Percentiles rank a stretch among this genome's conserved stretches.
Evolutionary conservation across 306 rosid genomes (phyloP).

Genomic region (Cicer chorassanicum): DNA sequence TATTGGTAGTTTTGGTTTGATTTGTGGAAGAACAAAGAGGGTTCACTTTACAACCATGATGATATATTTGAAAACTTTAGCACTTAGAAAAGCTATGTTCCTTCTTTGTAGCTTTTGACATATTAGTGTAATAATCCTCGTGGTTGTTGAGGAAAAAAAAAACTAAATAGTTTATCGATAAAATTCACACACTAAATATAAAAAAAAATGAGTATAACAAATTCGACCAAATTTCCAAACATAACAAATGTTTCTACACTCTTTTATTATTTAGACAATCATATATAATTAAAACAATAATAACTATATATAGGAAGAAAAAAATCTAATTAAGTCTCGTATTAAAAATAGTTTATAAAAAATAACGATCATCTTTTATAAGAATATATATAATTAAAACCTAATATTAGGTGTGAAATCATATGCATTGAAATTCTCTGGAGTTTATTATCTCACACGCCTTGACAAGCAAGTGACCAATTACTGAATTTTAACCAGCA

Average conservation of each 20-base stretch:
- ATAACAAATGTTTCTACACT: too few relatives aligned
- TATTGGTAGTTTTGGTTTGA: constrained; percentile 49
- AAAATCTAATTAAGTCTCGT: too few relatives aligned
- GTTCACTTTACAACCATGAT: constrained; percentile 43
- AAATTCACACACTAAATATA: too few relatives aligned
- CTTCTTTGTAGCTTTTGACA: constrained; percentile 55
- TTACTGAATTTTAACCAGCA: constrained; percentile 38
- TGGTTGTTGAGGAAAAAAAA: constrained; percentile 50
- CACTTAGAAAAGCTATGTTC: constrained; percentile 46
- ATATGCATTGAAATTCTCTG: neutral
- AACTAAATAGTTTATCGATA: too few relatives aligned
- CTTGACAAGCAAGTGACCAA: constrained; percentile 45
- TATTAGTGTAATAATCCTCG: constrained; percentile 28
- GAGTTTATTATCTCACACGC: constrained; percentile 20
- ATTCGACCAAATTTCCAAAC: too few relatives aligned
- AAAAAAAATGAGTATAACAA: too few relatives aligned
- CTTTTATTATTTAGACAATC: too few relatives aligned
- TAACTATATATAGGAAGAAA: too few relatives aligned
- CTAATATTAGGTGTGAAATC: constrained; percentile 29
- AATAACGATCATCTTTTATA: too few relatives aligned
- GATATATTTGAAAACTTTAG: constrained; percentile 53
- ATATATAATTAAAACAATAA: too few relatives aligned
- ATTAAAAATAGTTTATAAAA: too few relatives aligned
- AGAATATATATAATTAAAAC: constrained; percentile 18
- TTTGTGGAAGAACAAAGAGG: constrained; percentile 34